These are phyloP conservation scores for Atkinsonella hypoxylon DNA, from an alignment of 2,329 filamentous ascomycete species.

Conservation along the genomic window DNA sequence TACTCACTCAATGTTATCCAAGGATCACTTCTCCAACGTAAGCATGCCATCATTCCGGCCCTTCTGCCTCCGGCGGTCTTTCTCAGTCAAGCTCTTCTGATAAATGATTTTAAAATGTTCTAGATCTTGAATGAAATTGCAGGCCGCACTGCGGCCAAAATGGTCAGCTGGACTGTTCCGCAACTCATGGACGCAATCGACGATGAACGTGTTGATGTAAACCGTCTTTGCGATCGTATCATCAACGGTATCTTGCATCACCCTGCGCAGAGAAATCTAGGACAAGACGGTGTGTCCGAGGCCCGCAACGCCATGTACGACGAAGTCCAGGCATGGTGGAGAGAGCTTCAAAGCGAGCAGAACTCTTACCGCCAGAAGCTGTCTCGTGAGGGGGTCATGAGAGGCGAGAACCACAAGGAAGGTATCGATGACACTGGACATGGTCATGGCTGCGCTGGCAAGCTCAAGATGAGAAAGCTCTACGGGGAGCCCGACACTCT, in stretches of 20 bases:
- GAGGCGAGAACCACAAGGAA: slow-evolving; percentile 75
- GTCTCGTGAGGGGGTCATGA: slow-evolving; percentile 63
- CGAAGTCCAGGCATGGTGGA: slow-evolving; percentile 79
- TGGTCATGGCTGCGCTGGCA: slow-evolving; percentile 70
- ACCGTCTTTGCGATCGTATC: slow-evolving; percentile 62
- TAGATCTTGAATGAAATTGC: slow-evolving; percentile 79
- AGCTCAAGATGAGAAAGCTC: slow-evolving; percentile 65
- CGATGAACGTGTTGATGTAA: slow-evolving; percentile 56
- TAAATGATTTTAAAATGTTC: too few relatives aligned
- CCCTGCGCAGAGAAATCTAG: slow-evolving; percentile 62
- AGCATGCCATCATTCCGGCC: slow-evolving; percentile 12
- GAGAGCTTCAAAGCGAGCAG: slow-evolving; percentile 46
- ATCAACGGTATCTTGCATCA: slow-evolving; percentile 79
- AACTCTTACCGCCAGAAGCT: slow-evolving; percentile 62
- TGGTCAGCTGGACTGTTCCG: slow-evolving; percentile 76
- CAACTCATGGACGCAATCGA: slow-evolving; percentile 85
- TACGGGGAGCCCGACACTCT: slow-evolving; percentile 36
- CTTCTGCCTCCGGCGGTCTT: too few relatives aligned
- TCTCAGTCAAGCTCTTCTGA: too few relatives aligned
- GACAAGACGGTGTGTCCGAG: slow-evolving; percentile 57
- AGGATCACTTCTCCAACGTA: slow-evolving; percentile 86
- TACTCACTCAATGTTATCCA: slow-evolving; percentile 90
- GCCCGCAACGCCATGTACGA: slow-evolving; percentile 67
- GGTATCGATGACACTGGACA: slow-evolving; percentile 75
- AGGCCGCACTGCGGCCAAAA: slow-evolving; percentile 66